Conservation (phyloP, 192 early-diverging fungal genomes). For the Funneliformis geosporum region DNA sequence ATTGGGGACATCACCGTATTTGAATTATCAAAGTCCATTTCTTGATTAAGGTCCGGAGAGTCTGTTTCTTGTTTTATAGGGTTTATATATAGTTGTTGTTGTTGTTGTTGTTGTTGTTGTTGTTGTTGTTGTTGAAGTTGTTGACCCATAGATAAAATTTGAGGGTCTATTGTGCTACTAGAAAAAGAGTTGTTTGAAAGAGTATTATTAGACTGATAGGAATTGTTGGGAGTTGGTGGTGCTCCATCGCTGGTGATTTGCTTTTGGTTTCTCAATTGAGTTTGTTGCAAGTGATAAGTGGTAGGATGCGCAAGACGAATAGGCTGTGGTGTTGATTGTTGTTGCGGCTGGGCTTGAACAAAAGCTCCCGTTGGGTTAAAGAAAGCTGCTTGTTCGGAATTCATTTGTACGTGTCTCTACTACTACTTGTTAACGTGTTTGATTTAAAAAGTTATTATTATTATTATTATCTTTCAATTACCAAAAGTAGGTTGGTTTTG, state of each 20-base stretch:
- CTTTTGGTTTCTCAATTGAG: background rate
- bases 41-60: slow-evolving; percentile 38
- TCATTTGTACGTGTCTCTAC: background rate
- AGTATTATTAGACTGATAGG: background rate
- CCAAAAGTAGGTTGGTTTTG: background rate
- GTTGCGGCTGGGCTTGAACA: slow-evolving; percentile 12
- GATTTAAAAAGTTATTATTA: background rate
- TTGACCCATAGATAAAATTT: slow-evolving; percentile 8
- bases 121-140: background rate
- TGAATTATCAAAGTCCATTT: slow-evolving; percentile 46
- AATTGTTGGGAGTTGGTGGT: slow-evolving; percentile 31
- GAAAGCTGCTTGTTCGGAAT: background rate
- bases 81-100: slow-evolving; percentile 14
- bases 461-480: background rate
- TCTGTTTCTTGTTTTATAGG: slow-evolving; percentile 44
- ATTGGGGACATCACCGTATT: slow-evolving; percentile 42
- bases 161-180: slow-evolving; percentile 30
- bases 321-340: slow-evolving; percentile 36
- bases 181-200: background rate
- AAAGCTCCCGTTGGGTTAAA: background rate
- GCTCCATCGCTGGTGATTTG: slow-evolving; percentile 7
- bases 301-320: slow-evolving; percentile 43
- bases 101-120: slow-evolving; percentile 9
- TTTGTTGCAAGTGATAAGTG: slow-evolving; percentile 40
- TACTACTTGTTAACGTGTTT: background rate